These are phyloP conservation scores for Kodamaea suecica DNA, from an alignment of 1,139 yeast species.

Conservation along the genomic window DNA sequence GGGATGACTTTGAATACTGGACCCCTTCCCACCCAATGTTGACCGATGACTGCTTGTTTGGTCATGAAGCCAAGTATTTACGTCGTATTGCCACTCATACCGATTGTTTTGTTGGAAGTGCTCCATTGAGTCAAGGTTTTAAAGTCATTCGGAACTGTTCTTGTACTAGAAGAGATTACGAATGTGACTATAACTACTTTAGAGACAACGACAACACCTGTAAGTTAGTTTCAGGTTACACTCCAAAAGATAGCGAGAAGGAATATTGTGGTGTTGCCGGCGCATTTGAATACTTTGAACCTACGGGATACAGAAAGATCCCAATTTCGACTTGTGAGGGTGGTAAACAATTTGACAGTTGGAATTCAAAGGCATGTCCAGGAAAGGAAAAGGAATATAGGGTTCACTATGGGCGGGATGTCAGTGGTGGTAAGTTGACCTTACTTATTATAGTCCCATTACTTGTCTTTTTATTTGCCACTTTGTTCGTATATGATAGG, in stretches of 20 bases:
- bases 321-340: slow-evolving; percentile 75
- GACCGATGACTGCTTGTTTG: slow-evolving; percentile 73
- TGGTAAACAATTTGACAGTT: slow-evolving; percentile 65
- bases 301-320: slow-evolving; percentile 77
- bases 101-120: slow-evolving; percentile 81
- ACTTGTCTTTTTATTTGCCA: slow-evolving; percentile 50
- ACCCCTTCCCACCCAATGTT: slow-evolving; percentile 68
- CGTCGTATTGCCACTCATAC: slow-evolving; percentile 59
- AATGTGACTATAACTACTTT: slow-evolving; percentile 85
- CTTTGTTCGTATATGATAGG: slow-evolving; percentile 75
- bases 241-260: slow-evolving; percentile 60
- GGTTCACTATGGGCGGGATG: slow-evolving; percentile 53
- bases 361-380: slow-evolving; percentile 77
- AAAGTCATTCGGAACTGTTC: slow-evolving; percentile 64
- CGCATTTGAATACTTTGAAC: slow-evolving; percentile 67
- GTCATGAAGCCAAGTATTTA: slow-evolving; percentile 77
- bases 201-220: slow-evolving; percentile 81
- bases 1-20: slow-evolving; percentile 82
- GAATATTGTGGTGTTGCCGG: slow-evolving; percentile 57
- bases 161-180: slow-evolving; percentile 86
- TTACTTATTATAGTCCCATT: slow-evolving; percentile 58
- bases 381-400: slow-evolving; percentile 73
- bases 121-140: slow-evolving; percentile 63
- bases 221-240: slow-evolving; percentile 67
- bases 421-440: slow-evolving; percentile 53